Conservation (phyloP, 306 rosid genomes). For the Parietaria judaica region DNA sequence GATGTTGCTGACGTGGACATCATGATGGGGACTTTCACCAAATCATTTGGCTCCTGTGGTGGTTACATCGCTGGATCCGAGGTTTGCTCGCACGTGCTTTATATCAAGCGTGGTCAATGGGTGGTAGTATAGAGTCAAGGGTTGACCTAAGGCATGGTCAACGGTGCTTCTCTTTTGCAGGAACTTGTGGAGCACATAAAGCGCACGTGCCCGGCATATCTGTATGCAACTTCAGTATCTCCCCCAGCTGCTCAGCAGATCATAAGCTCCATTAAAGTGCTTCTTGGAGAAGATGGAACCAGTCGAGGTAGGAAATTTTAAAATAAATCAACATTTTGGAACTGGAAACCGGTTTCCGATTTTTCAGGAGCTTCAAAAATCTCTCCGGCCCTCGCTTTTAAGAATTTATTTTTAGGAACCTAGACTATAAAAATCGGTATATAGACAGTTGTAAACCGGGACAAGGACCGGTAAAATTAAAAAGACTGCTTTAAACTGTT, state of each 20-base stretch:
- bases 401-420: too few relatives aligned
- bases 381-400: too few relatives aligned
- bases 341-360: too few relatives aligned
- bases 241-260: conserved; percentile 92
- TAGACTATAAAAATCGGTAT: too few relatives aligned
- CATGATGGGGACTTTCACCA: conserved; percentile 97
- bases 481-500: too few relatives aligned
- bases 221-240: conserved; percentile 83
- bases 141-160: too few relatives aligned
- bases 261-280: conserved; percentile 62
- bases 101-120: neutral
- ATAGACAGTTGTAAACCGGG: too few relatives aligned
- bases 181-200: conserved; percentile 68
- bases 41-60: conserved; percentile 90
- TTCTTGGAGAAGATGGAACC: conserved; percentile 92
- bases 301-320: conserved; percentile 47
- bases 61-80: conserved; percentile 89
- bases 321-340: too few relatives aligned
- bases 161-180: conserved; percentile 24
- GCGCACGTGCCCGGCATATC: conserved; percentile 81
- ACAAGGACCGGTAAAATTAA: too few relatives aligned
- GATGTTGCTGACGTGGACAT: conserved; percentile 74
- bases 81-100: conserved; percentile 27
- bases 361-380: too few relatives aligned
- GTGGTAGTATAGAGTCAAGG: too few relatives aligned